Conservation (phyloP, 2,329 filamentous ascomycete genomes). For the Clonostachys byssicola region DNA sequence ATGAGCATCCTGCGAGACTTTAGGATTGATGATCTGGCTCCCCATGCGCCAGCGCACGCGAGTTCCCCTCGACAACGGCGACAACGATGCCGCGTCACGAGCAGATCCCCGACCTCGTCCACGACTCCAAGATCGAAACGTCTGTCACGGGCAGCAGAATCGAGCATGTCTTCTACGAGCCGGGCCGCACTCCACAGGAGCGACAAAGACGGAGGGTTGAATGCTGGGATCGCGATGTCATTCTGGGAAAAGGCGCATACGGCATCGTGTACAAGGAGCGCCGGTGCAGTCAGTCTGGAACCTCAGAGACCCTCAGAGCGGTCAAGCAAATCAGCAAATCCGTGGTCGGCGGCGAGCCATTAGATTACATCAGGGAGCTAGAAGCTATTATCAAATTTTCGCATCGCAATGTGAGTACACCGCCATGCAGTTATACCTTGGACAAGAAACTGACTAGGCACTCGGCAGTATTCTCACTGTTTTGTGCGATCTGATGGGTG, state of each 20-base stretch:
- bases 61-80: no score
- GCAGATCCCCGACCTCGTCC: background rate
- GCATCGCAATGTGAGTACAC: background rate
- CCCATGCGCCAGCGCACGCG: no score
- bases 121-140: background rate
- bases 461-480: constrained; percentile 1
- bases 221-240: background rate
- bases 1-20: no score
- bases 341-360: background rate
- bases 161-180: background rate
- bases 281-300: background rate
- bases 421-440: background rate
- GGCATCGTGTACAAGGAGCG: background rate
- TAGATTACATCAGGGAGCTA: background rate
- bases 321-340: background rate
- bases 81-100: background rate
- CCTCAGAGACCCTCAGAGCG: background rate
- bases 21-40: no score
- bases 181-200: background rate
- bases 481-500: constrained; percentile 4
- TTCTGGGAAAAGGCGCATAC: background rate
- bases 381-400: constrained; percentile 2
- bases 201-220: background rate
- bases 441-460: no score
- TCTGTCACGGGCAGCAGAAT: background rate